Evolutionary conservation across 2,329 filamentous ascomycete genomes (phyloP).

Genomic region (Mariannaea sp.): DNA sequence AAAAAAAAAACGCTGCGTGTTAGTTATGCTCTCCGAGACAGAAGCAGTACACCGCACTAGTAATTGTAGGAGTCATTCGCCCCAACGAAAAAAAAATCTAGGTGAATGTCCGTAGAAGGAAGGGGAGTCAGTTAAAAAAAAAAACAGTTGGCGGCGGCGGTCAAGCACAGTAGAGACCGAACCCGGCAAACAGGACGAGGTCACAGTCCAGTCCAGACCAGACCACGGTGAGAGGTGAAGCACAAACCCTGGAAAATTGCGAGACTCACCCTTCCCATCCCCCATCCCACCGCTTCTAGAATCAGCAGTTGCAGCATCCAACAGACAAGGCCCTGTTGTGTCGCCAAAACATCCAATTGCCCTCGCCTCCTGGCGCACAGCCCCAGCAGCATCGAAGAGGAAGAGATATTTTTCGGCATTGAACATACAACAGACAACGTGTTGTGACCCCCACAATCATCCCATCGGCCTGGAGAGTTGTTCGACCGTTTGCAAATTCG

Average conservation of each 20-base stretch:
- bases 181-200: too few relatives aligned
- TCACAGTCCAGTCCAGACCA: too few relatives aligned
- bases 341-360: constrained; percentile 7
- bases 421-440: constrained; percentile 33
- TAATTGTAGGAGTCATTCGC: constrained; percentile 4
- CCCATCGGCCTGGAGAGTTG: constrained; percentile 28
- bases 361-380: constrained; percentile 11
- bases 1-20: not conserved
- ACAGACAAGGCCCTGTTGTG: not conserved
- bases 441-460: constrained; percentile 38
- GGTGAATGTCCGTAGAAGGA: too few relatives aligned
- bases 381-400: not conserved
- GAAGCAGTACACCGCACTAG: not conserved
- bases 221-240: constrained; percentile 14
- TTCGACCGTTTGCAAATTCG: constrained; percentile 18
- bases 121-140: not conserved
- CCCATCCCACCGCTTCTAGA: constrained; percentile 3
- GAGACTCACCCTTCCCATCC: constrained; percentile 6
- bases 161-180: constrained; percentile 13
- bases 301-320: constrained; percentile 2
- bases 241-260: constrained; percentile 15
- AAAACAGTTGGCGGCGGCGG: constrained; percentile 1
- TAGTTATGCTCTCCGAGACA: not conserved
- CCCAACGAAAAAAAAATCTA: constrained; percentile 20
- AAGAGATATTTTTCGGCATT: not conserved